Conservation (phyloP, 306 rosid genomes). For the Calophaca sinica region DNA sequence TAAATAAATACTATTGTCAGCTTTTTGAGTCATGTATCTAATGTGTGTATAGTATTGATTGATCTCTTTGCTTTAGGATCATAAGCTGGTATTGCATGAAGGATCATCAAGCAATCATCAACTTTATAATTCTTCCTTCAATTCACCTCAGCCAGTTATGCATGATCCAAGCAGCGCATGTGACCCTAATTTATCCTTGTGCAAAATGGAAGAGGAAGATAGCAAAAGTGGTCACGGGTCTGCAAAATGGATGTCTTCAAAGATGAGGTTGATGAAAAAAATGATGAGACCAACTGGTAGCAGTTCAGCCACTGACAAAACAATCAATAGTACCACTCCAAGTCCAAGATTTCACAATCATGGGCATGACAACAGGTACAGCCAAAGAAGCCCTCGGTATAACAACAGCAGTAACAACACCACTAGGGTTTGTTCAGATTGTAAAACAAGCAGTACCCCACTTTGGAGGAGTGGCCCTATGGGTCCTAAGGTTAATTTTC, state of each 20-base stretch:
- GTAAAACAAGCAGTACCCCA: constrained; percentile 81
- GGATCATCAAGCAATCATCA: constrained; percentile 53
- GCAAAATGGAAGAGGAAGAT: constrained; percentile 33
- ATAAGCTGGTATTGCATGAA: constrained; percentile 36
- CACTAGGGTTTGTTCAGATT: constrained; percentile 87
- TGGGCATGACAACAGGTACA: constrained; percentile 37
- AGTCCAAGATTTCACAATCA: constrained; percentile 40
- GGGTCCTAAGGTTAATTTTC: constrained; percentile 83
- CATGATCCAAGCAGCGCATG: constrained; percentile 19
- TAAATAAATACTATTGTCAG: background rate
- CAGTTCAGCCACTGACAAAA: constrained; percentile 20
- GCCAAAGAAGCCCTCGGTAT: constrained; percentile 46
- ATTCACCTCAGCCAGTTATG: constrained; percentile 44
- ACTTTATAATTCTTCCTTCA: constrained; percentile 26
- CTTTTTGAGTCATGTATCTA: background rate
- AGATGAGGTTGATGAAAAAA: constrained; percentile 74
- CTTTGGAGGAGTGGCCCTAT: constrained; percentile 97
- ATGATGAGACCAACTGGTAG: constrained; percentile 51
- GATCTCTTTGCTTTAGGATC: constrained; percentile 40
- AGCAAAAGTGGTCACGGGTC: constrained; percentile 49
- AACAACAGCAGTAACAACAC: constrained; percentile 23
- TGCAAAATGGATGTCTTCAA: constrained; percentile 75
- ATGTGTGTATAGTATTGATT: background rate
- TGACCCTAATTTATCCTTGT: constrained; percentile 8
- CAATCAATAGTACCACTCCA: constrained; percentile 15